Conservation (phyloP, 768 basidiomycete genomes). For the Mycena galericulata region DNA sequence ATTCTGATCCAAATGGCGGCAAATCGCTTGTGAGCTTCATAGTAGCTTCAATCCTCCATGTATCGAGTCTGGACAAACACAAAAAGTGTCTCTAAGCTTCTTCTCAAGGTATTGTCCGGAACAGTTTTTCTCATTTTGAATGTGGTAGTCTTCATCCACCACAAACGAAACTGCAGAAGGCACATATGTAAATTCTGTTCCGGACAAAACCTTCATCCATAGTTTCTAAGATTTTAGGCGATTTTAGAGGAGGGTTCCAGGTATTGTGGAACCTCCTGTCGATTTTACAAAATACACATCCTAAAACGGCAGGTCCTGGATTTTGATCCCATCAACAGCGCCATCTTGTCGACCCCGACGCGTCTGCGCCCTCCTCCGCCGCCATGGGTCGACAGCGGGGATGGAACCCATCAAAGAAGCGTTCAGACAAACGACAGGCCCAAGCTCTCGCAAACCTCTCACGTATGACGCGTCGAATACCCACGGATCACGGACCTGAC, state of each 20-base stretch:
- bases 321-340: neutral
- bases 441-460: slow-evolving; percentile 1
- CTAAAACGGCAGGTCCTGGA: neutral
- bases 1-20: slow-evolving; percentile 1
- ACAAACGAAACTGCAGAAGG: neutral
- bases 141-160: too few species aligned
- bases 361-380: neutral
- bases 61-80: neutral
- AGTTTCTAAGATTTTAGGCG: neutral
- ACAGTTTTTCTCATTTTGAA: neutral
- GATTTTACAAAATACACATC: neutral
- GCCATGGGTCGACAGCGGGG: neutral
- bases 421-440: neutral
- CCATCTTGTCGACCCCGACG: neutral
- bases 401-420: neutral
- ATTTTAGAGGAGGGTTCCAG: neutral
- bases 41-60: neutral
- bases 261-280: neutral
- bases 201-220: neutral
- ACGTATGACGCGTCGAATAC: neutral
- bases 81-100: neutral
- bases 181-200: neutral
- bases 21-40: neutral
- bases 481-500: slow-evolving; percentile 5
- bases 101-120: slow-evolving; percentile 3